phyloP scores from a whole-genome alignment of 2,329 filamentous ascomycete genomes.

The Aspergillus alliaceus region DNA sequence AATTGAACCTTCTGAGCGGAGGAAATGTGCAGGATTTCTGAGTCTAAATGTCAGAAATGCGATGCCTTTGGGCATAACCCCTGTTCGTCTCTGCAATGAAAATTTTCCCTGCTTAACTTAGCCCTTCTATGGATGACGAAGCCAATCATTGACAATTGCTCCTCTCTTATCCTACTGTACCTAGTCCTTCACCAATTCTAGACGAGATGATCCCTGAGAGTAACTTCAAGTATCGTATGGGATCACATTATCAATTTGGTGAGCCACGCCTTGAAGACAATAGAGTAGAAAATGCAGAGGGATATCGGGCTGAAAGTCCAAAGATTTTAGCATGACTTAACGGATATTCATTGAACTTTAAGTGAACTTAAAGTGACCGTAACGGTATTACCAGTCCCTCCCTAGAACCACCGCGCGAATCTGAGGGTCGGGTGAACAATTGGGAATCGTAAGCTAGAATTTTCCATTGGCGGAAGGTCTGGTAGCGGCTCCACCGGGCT shows the following conservation, averaged over 20 bases:
- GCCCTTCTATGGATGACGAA: neutral
- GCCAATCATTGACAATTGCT: neutral
- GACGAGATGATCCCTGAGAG: neutral
- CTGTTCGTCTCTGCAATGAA: neutral
- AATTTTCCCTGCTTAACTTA: neutral
- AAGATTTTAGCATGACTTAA: neutral
- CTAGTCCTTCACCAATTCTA: neutral
- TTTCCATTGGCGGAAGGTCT: conserved; percentile 2
- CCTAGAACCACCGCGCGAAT: neutral
- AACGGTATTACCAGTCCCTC: conserved; percentile 1
- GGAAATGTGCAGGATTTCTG: too few relatives aligned
- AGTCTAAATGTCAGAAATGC: neutral
- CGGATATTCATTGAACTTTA: neutral
- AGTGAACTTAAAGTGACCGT: neutral
- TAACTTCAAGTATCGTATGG: too few relatives aligned
- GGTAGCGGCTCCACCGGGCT: neutral
- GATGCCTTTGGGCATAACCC: neutral
- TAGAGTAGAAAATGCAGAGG: neutral
- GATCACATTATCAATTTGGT: neutral
- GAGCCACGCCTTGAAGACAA: neutral
- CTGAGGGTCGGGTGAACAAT: conserved; percentile 1
- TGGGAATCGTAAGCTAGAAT: neutral
- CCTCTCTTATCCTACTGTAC: neutral
- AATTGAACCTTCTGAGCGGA: neutral
- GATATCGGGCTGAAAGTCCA: neutral